Percentiles rank a stretch among this genome's conserved stretches.
Conservation (phyloP, 2,329 filamentous ascomycete genomes). For the Paracoccidioides lutzii region DNA sequence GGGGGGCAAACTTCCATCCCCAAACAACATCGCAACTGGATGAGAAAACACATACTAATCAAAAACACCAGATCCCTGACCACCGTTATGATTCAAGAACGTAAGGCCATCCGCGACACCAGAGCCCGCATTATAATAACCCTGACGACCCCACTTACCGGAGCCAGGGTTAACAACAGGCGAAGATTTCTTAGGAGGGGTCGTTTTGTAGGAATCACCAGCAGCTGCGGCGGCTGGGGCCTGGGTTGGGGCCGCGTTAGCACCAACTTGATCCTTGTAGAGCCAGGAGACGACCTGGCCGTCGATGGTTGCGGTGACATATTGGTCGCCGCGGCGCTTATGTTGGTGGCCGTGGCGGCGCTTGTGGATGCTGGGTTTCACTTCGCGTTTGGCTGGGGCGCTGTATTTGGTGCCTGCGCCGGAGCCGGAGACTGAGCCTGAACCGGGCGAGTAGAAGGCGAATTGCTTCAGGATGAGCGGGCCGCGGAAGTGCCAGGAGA, state of each 20-base stretch:
- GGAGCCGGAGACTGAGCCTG: constrained; percentile 6
- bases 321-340: constrained; percentile 38
- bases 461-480: constrained; percentile 54
- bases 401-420: background rate
- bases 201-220: background rate
- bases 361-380: constrained; percentile 24
- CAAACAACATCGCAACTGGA: background rate
- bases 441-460: constrained; percentile 52
- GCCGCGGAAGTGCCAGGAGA: constrained; percentile 61
- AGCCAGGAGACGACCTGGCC: constrained; percentile 46
- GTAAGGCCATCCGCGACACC: constrained; percentile 39
- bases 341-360: constrained; percentile 41
- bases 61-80: constrained; percentile 42
- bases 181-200: constrained; percentile 7
- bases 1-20: background rate
- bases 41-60: constrained; percentile 29
- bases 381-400: constrained; percentile 24
- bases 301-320: constrained; percentile 46
- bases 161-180: constrained; percentile 13
- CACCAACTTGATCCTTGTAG: constrained; percentile 40
- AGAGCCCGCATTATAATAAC: constrained; percentile 35
- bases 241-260: constrained; percentile 2
- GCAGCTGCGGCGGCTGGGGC: constrained; percentile 8
- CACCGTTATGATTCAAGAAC: constrained; percentile 48
- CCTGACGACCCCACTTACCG: constrained; percentile 32